Conservation (phyloP, 345 rosid species). For the Anacardium occidentale region DNA sequence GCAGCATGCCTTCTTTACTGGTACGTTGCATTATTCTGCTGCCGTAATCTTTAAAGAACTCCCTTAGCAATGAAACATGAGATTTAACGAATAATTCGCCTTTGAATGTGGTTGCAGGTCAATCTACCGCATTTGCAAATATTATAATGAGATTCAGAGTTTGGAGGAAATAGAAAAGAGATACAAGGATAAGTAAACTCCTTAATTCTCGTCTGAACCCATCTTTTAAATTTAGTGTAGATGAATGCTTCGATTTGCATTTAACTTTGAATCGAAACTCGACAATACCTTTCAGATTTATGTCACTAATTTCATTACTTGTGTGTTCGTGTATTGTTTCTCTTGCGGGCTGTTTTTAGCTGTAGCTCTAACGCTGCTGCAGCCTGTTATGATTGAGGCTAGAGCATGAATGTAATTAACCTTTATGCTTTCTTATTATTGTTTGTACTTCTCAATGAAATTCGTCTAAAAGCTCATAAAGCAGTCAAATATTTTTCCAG, state of each 20-base stretch:
- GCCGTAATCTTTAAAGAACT: constrained; percentile 4
- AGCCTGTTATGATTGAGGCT: background rate
- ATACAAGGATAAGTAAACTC: constrained; percentile 52
- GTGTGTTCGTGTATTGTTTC: background rate
- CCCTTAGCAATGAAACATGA: background rate
- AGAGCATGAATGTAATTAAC: background rate
- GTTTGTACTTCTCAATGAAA: too few species aligned
- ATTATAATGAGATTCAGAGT: constrained; percentile 60
- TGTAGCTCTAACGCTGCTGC: background rate
- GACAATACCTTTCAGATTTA: background rate
- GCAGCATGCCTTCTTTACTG: constrained; percentile 86
- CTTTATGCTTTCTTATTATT: too few species aligned
- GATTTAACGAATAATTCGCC: constrained; percentile 8
- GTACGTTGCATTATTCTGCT: constrained; percentile 32
- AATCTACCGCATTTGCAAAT: constrained; percentile 74
- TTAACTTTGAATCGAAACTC: background rate
- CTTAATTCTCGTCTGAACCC: background rate
- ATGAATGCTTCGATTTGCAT: background rate
- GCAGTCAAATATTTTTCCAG: too few species aligned
- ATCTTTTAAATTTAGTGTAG: constrained; percentile 1
- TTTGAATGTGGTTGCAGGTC: constrained; percentile 50
- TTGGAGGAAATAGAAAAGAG: constrained; percentile 83
- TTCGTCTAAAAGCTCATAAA: too few species aligned
- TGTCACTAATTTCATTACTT: background rate
- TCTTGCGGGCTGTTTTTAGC: too few species aligned